Evolutionary conservation across 2,329 filamentous ascomycete species (phyloP).

Genomic region (Aureobasidium mangrovei): DNA sequence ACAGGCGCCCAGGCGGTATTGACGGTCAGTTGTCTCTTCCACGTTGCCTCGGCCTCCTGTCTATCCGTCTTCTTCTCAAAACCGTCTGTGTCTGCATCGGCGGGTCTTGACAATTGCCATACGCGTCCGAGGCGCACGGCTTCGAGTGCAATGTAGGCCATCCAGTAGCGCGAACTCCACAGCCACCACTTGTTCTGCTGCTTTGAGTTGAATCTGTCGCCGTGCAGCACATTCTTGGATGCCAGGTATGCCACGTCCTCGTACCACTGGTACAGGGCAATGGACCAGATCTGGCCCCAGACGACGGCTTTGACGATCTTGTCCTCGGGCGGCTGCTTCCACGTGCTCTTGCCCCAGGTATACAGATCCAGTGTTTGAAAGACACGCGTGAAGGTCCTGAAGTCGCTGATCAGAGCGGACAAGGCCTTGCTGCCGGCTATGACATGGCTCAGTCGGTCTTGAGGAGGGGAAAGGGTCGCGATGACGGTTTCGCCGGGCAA

Average conservation of each 20-base stretch:
- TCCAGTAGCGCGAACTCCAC: slow-evolving; percentile 75
- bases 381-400: slow-evolving; percentile 63
- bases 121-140: slow-evolving; percentile 51
- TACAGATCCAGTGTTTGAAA: slow-evolving; percentile 71
- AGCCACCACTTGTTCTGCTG: slow-evolving; percentile 54
- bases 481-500: slow-evolving; percentile 35
- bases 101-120: slow-evolving; percentile 33
- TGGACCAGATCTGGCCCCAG: slow-evolving; percentile 59
- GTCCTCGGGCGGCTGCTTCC: slow-evolving; percentile 32
- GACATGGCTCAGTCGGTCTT: slow-evolving; percentile 26
- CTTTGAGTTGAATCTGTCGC: slow-evolving; percentile 21
- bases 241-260: slow-evolving; percentile 79
- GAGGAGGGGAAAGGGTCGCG: slow-evolving; percentile 29
- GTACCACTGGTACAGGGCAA: slow-evolving; percentile 63
- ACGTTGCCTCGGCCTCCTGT: slow-evolving; percentile 18
- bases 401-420: slow-evolving; percentile 58
- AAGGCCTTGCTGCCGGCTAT: slow-evolving; percentile 38
- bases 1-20: slow-evolving; percentile 17
- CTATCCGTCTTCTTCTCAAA: slow-evolving; percentile 35
- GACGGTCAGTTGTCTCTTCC: slow-evolving; percentile 15
- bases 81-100: slow-evolving; percentile 25
- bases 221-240: slow-evolving; percentile 57
- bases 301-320: slow-evolving; percentile 44
- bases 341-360: slow-evolving; percentile 49
- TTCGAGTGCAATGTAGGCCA: slow-evolving; percentile 67